Evolutionary conservation across 805 yeast genomes (phyloP).

Genomic region (Pichia nakasei): DNA sequence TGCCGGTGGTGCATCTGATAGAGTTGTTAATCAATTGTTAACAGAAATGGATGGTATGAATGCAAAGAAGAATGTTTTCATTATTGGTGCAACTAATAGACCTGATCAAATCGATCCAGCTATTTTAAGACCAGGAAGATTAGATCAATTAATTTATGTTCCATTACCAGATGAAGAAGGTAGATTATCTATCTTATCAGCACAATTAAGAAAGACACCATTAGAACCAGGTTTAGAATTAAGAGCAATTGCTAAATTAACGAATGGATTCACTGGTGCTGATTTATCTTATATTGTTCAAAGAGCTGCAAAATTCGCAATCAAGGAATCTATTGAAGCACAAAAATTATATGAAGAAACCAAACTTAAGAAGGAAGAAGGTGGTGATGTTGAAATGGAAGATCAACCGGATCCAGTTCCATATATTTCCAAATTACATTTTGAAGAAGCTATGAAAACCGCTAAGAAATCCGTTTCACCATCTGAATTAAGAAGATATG

Average conservation of each 20-base stretch:
- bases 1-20: slow-evolving; percentile 95
- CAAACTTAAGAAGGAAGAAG: slow-evolving; percentile 42
- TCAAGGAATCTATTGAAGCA: slow-evolving; percentile 95
- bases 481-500: slow-evolving; percentile 96
- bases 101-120: slow-evolving; percentile 99
- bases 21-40: slow-evolving; percentile 90
- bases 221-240: slow-evolving; percentile 94
- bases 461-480: slow-evolving; percentile 97
- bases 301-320: slow-evolving; percentile 98
- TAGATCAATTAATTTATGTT: slow-evolving; percentile 96
- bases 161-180: slow-evolving; percentile 97
- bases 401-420: slow-evolving; percentile 94
- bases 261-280: slow-evolving; percentile 99
- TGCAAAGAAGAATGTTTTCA: slow-evolving; percentile 97
- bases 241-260: slow-evolving; percentile 79
- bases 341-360: slow-evolving; percentile 38
- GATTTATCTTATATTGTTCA: slow-evolving; percentile 95
- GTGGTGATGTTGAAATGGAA: slow-evolving; percentile 38
- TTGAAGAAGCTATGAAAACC: slow-evolving; percentile 99
- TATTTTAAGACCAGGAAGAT: slow-evolving; percentile 95
- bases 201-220: slow-evolving; percentile 97
- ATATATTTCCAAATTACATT: slow-evolving; percentile 84
- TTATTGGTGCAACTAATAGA: slow-evolving; percentile 98
- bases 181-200: slow-evolving; percentile 84
- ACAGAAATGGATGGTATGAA: slow-evolving; percentile 99